These are phyloP conservation scores for Orbilia brochopaga DNA, from an alignment of 2,329 filamentous ascomycete genomes.

Conservation along the genomic window DNA sequence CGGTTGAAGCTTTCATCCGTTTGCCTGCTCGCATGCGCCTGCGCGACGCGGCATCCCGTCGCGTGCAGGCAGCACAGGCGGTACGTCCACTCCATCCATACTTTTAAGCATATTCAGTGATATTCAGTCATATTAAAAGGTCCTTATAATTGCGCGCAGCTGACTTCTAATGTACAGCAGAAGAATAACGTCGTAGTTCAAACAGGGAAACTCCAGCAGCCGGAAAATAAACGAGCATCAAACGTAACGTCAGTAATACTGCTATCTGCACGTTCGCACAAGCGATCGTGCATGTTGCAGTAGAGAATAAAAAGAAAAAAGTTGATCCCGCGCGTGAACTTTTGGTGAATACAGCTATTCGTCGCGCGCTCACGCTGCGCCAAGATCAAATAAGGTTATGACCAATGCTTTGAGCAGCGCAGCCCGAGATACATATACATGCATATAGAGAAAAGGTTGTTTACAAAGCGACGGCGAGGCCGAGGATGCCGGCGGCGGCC, in stretches of 20 bases:
- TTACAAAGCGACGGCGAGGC: slow-evolving; percentile 39
- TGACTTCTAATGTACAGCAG: not conserved
- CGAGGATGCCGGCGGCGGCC: slow-evolving; percentile 39
- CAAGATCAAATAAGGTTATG: not conserved
- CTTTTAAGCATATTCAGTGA: too few species aligned
- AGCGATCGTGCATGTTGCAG: too few species aligned
- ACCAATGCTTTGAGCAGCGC: too few species aligned
- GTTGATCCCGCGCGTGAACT: not conserved
- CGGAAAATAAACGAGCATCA: not conserved
- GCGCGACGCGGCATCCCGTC: too few species aligned
- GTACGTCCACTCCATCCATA: not conserved
- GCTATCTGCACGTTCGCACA: not conserved
- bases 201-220: not conserved
- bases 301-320: not conserved
- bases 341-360: not conserved
- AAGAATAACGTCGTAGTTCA: not conserved
- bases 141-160: not conserved
- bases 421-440: too few species aligned
- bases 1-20: too few species aligned
- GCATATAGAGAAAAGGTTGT: too few species aligned
- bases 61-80: too few species aligned
- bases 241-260: not conserved
- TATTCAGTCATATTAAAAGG: too few species aligned
- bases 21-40: too few species aligned
- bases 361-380: not conserved